Evolutionary conservation across 2,329 filamentous ascomycete genomes (phyloP).

Genomic region (Elsinoe necatrix): DNA sequence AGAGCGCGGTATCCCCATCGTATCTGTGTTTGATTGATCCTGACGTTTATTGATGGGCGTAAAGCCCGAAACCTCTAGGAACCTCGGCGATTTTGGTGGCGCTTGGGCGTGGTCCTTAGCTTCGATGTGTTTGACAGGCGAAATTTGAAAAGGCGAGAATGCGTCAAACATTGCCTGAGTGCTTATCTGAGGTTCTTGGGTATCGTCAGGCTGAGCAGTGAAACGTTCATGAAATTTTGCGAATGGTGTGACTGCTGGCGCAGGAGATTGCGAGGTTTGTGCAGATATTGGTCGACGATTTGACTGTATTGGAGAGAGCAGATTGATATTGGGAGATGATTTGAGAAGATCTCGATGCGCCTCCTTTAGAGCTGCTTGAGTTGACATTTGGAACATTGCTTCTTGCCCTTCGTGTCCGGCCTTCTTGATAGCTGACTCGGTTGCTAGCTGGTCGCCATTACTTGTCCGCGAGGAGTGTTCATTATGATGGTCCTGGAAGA

Average conservation of each 20-base stretch:
- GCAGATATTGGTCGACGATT: conserved; percentile 32
- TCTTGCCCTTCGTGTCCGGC: background rate
- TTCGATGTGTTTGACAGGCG: background rate
- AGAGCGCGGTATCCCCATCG: background rate
- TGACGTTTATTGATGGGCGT: background rate
- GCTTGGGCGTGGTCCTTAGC: background rate
- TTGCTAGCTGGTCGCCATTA: background rate
- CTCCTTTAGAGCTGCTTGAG: conserved; percentile 21
- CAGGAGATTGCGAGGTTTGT: conserved; percentile 27
- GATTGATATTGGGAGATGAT: conserved; percentile 13
- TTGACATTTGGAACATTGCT: conserved; percentile 22
- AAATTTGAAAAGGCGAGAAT: conserved; percentile 20
- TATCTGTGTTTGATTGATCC: background rate
- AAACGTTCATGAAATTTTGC: conserved; percentile 19
- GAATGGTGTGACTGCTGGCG: conserved; percentile 21
- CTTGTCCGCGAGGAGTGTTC: background rate
- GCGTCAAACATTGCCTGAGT: conserved; percentile 39
- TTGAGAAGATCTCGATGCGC: conserved; percentile 18
- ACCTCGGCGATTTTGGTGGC: background rate
- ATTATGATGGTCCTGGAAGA: conserved; percentile 8
- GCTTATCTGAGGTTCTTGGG: conserved; percentile 27
- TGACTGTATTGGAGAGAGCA: conserved; percentile 17
- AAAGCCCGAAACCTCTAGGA: conserved; percentile 10
- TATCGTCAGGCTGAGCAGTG: conserved; percentile 20
- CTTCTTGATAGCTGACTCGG: background rate